Evolutionary conservation across 2,329 filamentous ascomycete species (phyloP).

Genomic region (Pseudogymnoascus sp.): DNA sequence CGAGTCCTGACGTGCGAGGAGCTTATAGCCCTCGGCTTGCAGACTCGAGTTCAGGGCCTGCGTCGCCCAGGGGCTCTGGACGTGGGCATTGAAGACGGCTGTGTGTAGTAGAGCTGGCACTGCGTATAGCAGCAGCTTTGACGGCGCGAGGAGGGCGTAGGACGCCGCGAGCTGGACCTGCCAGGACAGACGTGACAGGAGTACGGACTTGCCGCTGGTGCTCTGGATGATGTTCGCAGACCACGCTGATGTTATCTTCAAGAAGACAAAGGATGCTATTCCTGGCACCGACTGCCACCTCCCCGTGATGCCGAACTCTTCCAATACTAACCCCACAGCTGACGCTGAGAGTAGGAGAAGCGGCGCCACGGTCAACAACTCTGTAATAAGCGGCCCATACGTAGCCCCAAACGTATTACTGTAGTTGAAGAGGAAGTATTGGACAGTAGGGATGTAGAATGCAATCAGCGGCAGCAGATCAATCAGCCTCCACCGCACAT

Average conservation of each 20-base stretch:
- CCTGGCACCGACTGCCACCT: constrained; percentile 41
- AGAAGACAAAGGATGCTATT: constrained; percentile 58
- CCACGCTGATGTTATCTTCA: constrained; percentile 36
- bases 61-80: constrained; percentile 54
- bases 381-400: constrained; percentile 69
- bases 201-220: constrained; percentile 52
- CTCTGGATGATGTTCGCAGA: constrained; percentile 36
- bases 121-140: constrained; percentile 57
- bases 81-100: constrained; percentile 65
- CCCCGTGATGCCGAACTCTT: constrained; percentile 48
- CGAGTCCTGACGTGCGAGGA: constrained; percentile 78
- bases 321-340: constrained; percentile 56
- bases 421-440: constrained; percentile 61
- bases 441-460: constrained; percentile 64
- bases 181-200: constrained; percentile 64
- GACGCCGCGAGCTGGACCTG: constrained; percentile 58
- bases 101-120: constrained; percentile 69
- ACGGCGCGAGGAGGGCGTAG: constrained; percentile 62
- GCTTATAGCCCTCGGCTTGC: constrained; percentile 56
- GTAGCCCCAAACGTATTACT: constrained; percentile 60
- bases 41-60: constrained; percentile 60
- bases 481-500: constrained; percentile 42
- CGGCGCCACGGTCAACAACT: constrained; percentile 65
- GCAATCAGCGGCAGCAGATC: constrained; percentile 64
- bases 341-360: constrained; percentile 57